Base-by-base conservation (phyloP, 2,329 filamentous ascomycete species). In the Epicoccum sorghinum region DNA sequence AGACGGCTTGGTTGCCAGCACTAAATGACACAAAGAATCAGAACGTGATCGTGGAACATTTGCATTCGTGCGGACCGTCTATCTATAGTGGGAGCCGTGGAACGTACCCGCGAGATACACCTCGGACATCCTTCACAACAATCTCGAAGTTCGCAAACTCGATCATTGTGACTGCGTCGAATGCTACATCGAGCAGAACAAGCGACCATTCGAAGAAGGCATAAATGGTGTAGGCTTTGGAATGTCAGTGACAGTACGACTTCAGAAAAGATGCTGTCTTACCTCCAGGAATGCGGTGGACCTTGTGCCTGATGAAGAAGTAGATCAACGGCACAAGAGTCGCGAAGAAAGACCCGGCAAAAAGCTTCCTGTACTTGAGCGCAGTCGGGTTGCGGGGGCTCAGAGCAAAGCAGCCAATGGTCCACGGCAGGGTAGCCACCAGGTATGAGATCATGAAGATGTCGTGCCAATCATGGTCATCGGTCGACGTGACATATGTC, bases 371-470 rank as follows among this genome's bases (percentile, higher is more conserved):
- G 75, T 96, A 96, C 77, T 89, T 92, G 71, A 97, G 83, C 6
- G 95, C 91, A 58, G 80, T 85, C 10, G 88, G 83, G 72, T 97
- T 96, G 52, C 88, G 86, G 9, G 93, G 92, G 76, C 93, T 97
- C 46, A 98, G 79, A 4, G 89, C 86, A 58, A 98, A 84, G 75
- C 93, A 97, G 43, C 95, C 95, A 42, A 91, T 76, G 2, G 93
- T 99, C 95, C 95, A 99, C 2, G 95, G 95, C 48, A 99, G 81
- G 3, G 95, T 98, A 30, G 91, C 89, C 40, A 99, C 88, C 51
- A 99, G 82, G 76, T 99, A 99, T 12, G 92, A 96, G 65, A 99
- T 97, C 95, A 99, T 99, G 75, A 99, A 93, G 59, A 98, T 93
- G 71, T 99, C 95, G 75, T 99, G 95, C 93, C 92, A 98, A 76